Base-by-base conservation (phyloP, 1,139 yeast genomes). In the Saccharomyces uvarum region DNA sequence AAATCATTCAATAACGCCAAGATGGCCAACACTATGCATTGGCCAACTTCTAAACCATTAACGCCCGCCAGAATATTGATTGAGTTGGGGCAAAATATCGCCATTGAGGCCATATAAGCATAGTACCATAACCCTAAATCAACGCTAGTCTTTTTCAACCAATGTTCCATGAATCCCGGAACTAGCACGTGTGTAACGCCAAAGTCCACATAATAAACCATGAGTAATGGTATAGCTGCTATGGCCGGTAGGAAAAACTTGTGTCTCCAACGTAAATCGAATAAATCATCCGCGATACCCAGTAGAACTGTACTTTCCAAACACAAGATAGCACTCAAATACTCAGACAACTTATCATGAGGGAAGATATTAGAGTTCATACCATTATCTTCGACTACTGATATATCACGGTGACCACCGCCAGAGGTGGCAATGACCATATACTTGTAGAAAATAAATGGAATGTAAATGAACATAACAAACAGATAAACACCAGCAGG, bases 231-330 rank as follows among this genome's bases (percentile, higher is more conserved):
- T 51, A 93, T 83, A 0, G 96, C 84, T 0, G 97, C 97, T 55
- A 95, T 82, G 0, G 97, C 97, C 0, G 99, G 99, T 61, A 93
- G 70, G 66, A 93, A 89, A 73, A 93, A 89, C 75, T 93, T 93
- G 73, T 93, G 96, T 68, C 99, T 78, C 99, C 99, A 93, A 61
- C 97, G 80, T 58, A 93, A 84, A 70, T 93, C 99, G 67, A 93
- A 93, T 63, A 93, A 76, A 72, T 93, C 99, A 70, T 93, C 99
- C 53, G 95, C 88, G 28, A 93, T 78, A 0, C 99, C 99, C 51
- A 93, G 76, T 53, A 95, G 74, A 16, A 90, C 79, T 69, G 95
- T 91, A 61, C 91, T 82, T 70, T 89, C 91, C 51, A 93, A 74
- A 58, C 96, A 88, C 57, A 93, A 73, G 11, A 91, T 75, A 1